phyloP scores from a whole-genome alignment of 2,329 filamentous ascomycete species.

The Epichloe festucae region DNA sequence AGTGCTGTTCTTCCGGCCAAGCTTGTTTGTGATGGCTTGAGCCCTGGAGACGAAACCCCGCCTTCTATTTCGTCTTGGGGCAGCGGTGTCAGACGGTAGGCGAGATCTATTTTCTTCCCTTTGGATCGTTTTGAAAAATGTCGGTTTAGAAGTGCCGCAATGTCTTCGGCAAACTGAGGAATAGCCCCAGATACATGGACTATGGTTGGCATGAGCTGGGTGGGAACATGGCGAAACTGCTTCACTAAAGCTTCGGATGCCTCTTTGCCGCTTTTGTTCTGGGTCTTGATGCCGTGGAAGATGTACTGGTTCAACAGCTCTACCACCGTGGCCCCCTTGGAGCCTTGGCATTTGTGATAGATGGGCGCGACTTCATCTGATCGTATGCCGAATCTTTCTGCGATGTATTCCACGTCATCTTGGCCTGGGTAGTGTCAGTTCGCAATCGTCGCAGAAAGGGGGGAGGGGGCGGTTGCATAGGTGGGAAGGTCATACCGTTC shows the following conservation, averaged over 20 bases:
- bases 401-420: slow-evolving; percentile 30
- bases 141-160: slow-evolving; percentile 28
- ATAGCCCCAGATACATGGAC: slow-evolving; percentile 26
- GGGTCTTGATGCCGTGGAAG: slow-evolving; percentile 21
- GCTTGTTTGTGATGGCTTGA: not conserved
- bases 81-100: slow-evolving; percentile 26
- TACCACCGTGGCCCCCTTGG: slow-evolving; percentile 26
- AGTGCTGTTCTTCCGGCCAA: not conserved
- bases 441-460: not conserved
- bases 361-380: slow-evolving; percentile 27
- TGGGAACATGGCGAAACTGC: slow-evolving; percentile 29
- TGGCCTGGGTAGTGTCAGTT: slow-evolving; percentile 13
- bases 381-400: slow-evolving; percentile 29
- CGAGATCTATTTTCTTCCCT: slow-evolving; percentile 23
- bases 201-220: slow-evolving; percentile 28
- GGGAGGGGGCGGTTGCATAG: too few species aligned
- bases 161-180: slow-evolving; percentile 23
- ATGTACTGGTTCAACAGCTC: slow-evolving; percentile 31
- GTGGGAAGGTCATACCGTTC: not conserved
- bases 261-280: slow-evolving; percentile 18
- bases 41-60: not conserved
- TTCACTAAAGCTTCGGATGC: slow-evolving; percentile 21
- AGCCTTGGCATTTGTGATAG: slow-evolving; percentile 26
- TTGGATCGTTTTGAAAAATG: slow-evolving; percentile 28
- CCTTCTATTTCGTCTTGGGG: slow-evolving; percentile 10